Conservation (phyloP, 495 filamentous ascomycete species). For the Xylaria longipes region DNA sequence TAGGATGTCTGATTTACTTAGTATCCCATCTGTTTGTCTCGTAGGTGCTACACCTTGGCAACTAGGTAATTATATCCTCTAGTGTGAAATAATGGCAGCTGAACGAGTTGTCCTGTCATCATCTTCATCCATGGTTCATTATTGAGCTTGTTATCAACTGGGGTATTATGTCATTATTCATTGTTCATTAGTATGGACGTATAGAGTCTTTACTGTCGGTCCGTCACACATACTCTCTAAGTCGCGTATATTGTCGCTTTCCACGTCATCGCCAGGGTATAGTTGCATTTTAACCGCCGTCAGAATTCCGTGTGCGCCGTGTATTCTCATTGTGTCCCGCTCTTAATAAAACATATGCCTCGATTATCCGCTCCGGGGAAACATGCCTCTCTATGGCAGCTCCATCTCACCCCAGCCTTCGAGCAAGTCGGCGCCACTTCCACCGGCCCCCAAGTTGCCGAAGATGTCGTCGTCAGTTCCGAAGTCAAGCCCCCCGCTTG, state of each 20-base stretch:
- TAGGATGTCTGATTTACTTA: not conserved
- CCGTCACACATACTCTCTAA: not conserved
- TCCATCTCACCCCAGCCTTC: slow-evolving; percentile 37
- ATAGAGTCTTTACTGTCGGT: not conserved
- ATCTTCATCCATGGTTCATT: not conserved
- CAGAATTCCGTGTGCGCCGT: not conserved
- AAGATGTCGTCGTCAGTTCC: slow-evolving; percentile 38
- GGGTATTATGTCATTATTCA: not conserved
- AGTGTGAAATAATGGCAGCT: not conserved
- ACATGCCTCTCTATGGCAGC: slow-evolving; percentile 25
- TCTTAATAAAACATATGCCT: not conserved
- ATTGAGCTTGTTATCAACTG: no score
- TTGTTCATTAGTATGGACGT: not conserved
- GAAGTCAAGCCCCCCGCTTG: slow-evolving; percentile 34
- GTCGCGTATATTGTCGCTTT: not conserved
- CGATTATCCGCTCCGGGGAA: no score
- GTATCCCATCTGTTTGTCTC: not conserved
- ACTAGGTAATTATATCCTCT: not conserved
- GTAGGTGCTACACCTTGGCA: not conserved
- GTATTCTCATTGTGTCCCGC: not conserved
- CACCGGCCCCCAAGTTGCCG: slow-evolving; percentile 27
- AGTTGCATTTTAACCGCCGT: not conserved
- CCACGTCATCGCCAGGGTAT: not conserved
- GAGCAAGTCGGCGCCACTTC: slow-evolving; percentile 29
- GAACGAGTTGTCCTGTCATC: not conserved